Base-by-base conservation (phyloP, 2,329 filamentous ascomycete genomes). In the Parasarocladium wereldwijsianum region DNA sequence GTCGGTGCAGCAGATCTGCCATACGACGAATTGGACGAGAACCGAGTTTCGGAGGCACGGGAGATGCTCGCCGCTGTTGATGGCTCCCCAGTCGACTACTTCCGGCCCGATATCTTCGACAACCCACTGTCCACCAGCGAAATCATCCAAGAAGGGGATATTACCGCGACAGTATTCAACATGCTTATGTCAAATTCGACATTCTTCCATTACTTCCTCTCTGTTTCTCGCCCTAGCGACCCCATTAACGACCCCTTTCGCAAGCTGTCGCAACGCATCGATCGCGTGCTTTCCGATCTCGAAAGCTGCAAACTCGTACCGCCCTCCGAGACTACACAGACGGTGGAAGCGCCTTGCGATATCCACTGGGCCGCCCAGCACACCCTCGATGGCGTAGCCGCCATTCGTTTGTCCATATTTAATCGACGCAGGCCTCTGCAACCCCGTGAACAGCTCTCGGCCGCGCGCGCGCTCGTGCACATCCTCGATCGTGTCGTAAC, bases 181-280 rank as follows among this genome's bases (percentile, higher is more conserved):
- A 66, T 71, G 48, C 52, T 71, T 11, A 49, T 70, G 14, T 54
- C 60, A 36, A 68, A 69, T 39, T 54, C 66, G 42, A 57, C 62
- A 23, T 61, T 71, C 47, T 66, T 70, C 42, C 51, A 62, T 30
- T 62, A 66, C 47, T 63, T 71, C 34, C 52, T 59, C 26, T 54
- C 56, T 11, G 49, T 57, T 7, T 12, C 18, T 4, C 48, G 50
- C n/a, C 52, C 64, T 3, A 45, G 50, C 26, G 61, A 64, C 33
- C 48, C 50, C 15, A 49, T 60, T 19, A 56, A 55, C 23, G 58
- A 65, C 36, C 53, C 53, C 4, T 68, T 68, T 34, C 54, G 58
- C 28, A 57, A 55, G 26, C 57, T 69, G 12, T 52, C 58, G 23
- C 58, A 61, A 36, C 59, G 64, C 7, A 54, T 61, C 8, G 52